These are phyloP conservation scores for Trebouxia sp. DNA, from an alignment of 139 green algal genomes.

Conservation along the genomic window DNA sequence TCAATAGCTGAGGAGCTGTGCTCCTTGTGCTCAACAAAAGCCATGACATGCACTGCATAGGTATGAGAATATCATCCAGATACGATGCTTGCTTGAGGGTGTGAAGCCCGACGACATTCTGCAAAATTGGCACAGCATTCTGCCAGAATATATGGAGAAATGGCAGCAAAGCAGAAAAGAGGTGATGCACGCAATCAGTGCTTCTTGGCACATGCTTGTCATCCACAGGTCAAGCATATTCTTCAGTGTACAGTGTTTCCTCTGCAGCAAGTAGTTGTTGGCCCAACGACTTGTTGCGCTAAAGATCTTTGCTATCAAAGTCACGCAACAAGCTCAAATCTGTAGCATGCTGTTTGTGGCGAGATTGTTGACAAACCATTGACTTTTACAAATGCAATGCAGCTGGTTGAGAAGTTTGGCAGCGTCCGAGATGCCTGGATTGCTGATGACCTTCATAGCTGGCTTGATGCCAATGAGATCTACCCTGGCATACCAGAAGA, in stretches of 20 bases:
- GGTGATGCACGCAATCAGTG: too few relatives aligned
- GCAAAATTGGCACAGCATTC: conserved; percentile 68
- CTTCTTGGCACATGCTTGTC: too few relatives aligned
- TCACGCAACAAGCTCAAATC: too few relatives aligned
- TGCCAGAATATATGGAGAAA: conserved; percentile 72
- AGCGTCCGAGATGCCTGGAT: conserved; percentile 95
- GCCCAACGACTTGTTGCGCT: too few relatives aligned
- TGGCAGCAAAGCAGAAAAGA: conserved; percentile 72
- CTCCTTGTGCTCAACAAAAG: too few relatives aligned
- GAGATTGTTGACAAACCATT: too few relatives aligned
- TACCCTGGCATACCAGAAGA: conserved; percentile 84
- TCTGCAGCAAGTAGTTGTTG: too few relatives aligned
- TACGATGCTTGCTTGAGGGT: conserved; percentile 85
- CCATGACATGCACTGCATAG: conserved; percentile 37
- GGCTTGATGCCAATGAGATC: conserved; percentile 93
- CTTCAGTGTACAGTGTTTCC: too few relatives aligned
- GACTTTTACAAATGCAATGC: conserved; percentile 26
- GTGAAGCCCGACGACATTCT: conserved; percentile 78
- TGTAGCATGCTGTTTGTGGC: too few relatives aligned
- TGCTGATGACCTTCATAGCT: conserved; percentile 78
- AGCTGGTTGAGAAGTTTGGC: conserved; percentile 92
- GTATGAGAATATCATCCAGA: conserved; percentile 97
- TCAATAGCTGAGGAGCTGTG: not conserved
- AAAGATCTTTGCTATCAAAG: too few relatives aligned
- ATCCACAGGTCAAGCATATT: too few relatives aligned